These are phyloP conservation scores for Neofusicoccum sp. DNA, from an alignment of 2,329 filamentous ascomycete genomes.

Conservation along the genomic window DNA sequence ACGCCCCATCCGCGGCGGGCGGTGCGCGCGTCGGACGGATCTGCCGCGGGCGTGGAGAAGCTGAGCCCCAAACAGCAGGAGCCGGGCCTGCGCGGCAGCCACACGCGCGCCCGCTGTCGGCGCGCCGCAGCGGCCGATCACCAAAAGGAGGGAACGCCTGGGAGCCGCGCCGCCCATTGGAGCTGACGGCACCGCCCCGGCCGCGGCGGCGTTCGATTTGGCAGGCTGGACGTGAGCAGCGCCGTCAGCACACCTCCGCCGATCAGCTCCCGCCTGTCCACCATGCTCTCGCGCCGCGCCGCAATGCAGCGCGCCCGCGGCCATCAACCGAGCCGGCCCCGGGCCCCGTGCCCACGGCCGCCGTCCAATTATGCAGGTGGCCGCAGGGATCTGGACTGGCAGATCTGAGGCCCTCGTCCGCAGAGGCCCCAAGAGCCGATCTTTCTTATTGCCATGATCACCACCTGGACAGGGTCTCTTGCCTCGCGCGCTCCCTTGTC, in stretches of 20 bases:
- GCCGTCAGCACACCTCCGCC: slow-evolving; percentile 16
- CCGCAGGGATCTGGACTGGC: slow-evolving; percentile 17
- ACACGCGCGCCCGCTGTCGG: not conserved
- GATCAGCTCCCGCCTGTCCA: slow-evolving; percentile 17
- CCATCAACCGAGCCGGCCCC: slow-evolving; percentile 21
- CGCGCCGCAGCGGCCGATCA: too few species aligned
- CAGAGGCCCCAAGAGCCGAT: slow-evolving; percentile 22
- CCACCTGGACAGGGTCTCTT: slow-evolving; percentile 22
- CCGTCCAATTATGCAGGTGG: slow-evolving; percentile 22
- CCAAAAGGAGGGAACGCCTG: too few species aligned
- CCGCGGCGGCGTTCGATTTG: slow-evolving; percentile 5
- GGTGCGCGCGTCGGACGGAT: slow-evolving; percentile 9
- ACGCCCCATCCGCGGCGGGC: slow-evolving; percentile 20
- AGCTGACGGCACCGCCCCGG: not conserved
- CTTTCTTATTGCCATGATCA: slow-evolving; percentile 23
- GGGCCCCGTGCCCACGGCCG: slow-evolving; percentile 20
- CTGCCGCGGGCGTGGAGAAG: slow-evolving; percentile 21
- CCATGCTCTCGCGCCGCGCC: slow-evolving; percentile 21
- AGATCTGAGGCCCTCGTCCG: slow-evolving; percentile 21
- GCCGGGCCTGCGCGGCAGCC: slow-evolving; percentile 2
- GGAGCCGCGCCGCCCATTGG: not conserved
- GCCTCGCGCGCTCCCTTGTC: not conserved
- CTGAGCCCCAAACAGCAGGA: slow-evolving; percentile 18
- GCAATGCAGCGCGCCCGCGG: slow-evolving; percentile 16
- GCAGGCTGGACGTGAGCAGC: slow-evolving; percentile 11